Percentiles rank a stretch among this genome's conserved stretches.
Conservation (phyloP, 1,284 basidiomycete species). For the Ganoderma boninense region DNA sequence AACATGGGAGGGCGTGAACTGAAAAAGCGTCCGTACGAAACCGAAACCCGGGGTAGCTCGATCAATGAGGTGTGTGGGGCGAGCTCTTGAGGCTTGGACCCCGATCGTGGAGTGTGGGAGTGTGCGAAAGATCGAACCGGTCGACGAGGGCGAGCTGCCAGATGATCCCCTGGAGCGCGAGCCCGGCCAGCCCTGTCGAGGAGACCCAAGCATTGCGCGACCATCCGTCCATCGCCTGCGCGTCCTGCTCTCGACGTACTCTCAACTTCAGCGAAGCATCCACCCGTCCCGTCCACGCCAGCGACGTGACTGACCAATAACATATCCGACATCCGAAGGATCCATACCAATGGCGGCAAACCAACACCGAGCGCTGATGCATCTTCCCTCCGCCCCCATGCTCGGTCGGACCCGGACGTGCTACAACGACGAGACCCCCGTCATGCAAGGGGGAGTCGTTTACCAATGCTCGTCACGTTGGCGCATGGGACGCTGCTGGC, state of each 20-base stretch:
- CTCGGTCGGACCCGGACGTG: slow-evolving; percentile 68
- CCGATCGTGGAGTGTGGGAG: slow-evolving; percentile 20
- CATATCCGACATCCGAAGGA: slow-evolving; percentile 41
- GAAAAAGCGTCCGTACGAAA: slow-evolving; percentile 75
- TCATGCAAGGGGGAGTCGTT: slow-evolving; percentile 44
- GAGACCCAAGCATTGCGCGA: slow-evolving; percentile 6
- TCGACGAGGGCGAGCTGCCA: slow-evolving; percentile 24
- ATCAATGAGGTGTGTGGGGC: slow-evolving; percentile 23
- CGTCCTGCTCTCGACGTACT: slow-evolving; percentile 35
- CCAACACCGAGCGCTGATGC: slow-evolving; percentile 57
- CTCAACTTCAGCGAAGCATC: slow-evolving; percentile 27
- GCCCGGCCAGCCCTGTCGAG: slow-evolving; percentile 4
- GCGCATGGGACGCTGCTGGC: slow-evolving; percentile 65
- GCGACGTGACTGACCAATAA: slow-evolving; percentile 37
- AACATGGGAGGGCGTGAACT: slow-evolving; percentile 55
- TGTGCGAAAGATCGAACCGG: slow-evolving; percentile 28
- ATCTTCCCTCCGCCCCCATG: slow-evolving; percentile 67
- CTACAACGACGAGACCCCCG: slow-evolving; percentile 39
- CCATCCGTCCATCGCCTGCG: slow-evolving; percentile 23
- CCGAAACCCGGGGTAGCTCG: slow-evolving; percentile 28
- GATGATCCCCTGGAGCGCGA: slow-evolving; percentile 16
- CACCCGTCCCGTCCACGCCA: slow-evolving; percentile 30
- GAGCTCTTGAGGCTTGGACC: slow-evolving; percentile 29
- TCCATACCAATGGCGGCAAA: slow-evolving; percentile 47
- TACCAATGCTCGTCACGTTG: slow-evolving; percentile 81